Evolutionary conservation across 805 yeast species (phyloP), one percentile per base, ranked within the genome.

Genomic region (Cyberlindnera samutprakarnensis): DNA sequence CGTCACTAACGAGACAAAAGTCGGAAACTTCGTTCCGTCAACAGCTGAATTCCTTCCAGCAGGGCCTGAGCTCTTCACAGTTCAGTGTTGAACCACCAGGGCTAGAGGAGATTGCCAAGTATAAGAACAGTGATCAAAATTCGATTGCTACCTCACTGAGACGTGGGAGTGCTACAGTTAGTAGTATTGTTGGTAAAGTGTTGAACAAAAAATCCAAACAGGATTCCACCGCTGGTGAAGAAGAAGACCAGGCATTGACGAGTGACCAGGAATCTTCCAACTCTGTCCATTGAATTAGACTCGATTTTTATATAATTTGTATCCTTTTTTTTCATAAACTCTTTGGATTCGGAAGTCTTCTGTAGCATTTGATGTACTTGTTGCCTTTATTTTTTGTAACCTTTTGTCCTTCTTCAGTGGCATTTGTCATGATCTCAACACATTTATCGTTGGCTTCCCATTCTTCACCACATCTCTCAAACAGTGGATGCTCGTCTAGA

Each of bases 401-500:
- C 59, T 92, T 92, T 61, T 92, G 88, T 37, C 98, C 98, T 59
- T 92, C 98, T 59, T 92, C 98, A 1, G 98, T 92, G n/a, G 92
- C 78, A 39, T 79, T 77, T 37, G 74, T 75, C 97, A 92, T 92
- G 31, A 85, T 72, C 39, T 70, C 61, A 15, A 88, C 97, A 60
- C 97, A 88, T 41, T 63, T 62, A 57, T 92, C 98, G 15, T 65
- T 58, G 3, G 57, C 54, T 59, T 88, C 96, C 84, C 94, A 86
- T 41, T 82, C 88, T 39, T 72, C 64, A 26, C 70, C 60, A 42
- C 87, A 69, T 45, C 96, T 72, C 58, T 78, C 86, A 54, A 92
- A 92, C 49, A 92, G 59, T 4, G 97, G 96, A 58, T 92, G 98
- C 38, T 72, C 83, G 35, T 82, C 87, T 35, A 92, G 61, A 59